Percentiles rank a stretch among this genome's conserved stretches.
Evolutionary conservation across 2,329 filamentous ascomycete genomes (phyloP).

Genomic region (Elsinoe perseae): DNA sequence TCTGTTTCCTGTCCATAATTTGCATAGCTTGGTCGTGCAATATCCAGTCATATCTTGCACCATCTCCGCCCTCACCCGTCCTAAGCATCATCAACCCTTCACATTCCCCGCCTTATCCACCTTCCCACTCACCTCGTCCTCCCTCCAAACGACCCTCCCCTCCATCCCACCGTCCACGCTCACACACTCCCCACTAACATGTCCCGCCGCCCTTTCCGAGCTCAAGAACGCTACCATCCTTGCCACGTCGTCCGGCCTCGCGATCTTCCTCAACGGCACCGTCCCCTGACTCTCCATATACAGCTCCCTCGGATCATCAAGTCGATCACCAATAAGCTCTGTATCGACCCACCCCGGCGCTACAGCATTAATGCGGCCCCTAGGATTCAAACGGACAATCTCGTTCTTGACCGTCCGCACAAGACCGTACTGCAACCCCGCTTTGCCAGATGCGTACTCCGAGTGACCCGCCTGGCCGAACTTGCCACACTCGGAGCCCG

Average conservation of each 20-base stretch:
- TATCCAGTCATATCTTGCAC: neutral
- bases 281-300: slow-evolving; percentile 46
- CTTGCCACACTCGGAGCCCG: slow-evolving; percentile 46
- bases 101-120: slow-evolving; percentile 2
- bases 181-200: slow-evolving; percentile 48
- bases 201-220: slow-evolving; percentile 44
- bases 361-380: slow-evolving; percentile 47
- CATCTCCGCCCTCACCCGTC: neutral
- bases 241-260: slow-evolving; percentile 44
- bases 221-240: slow-evolving; percentile 44
- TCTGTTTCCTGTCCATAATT: neutral
- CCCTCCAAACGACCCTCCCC: slow-evolving; percentile 43
- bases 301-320: slow-evolving; percentile 44
- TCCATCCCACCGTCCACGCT: slow-evolving; percentile 48
- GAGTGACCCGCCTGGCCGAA: slow-evolving; percentile 45
- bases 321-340: slow-evolving; percentile 40
- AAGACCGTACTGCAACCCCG: slow-evolving; percentile 47
- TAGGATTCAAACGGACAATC: slow-evolving; percentile 44
- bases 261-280: slow-evolving; percentile 41
- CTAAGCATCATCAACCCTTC: neutral
- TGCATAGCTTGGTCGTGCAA: slow-evolving; percentile 1
- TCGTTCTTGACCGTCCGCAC: slow-evolving; percentile 49
- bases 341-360: slow-evolving; percentile 44
- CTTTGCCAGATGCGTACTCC: slow-evolving; percentile 46
- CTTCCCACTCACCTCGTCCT: slow-evolving; percentile 32